Percentiles rank a stretch among this genome's conserved stretches.
These are phyloP conservation scores for Colletotrichum spinosum DNA, from an alignment of 2,329 filamentous ascomycete genomes.

Conservation along the genomic window DNA sequence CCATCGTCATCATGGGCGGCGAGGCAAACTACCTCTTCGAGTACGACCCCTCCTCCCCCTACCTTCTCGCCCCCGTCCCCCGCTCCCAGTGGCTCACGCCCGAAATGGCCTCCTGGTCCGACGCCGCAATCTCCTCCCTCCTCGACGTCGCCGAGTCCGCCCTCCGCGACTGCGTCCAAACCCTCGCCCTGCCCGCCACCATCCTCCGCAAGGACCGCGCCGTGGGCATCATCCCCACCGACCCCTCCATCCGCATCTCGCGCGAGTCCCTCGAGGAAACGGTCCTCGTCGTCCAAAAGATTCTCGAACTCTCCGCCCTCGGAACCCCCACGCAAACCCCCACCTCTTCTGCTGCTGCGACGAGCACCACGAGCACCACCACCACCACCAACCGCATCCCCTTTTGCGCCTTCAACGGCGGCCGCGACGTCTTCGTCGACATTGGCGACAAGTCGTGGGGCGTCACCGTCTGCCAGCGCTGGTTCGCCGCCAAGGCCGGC, in stretches of 20 bases:
- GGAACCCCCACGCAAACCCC: conserved; percentile 44
- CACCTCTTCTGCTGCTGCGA: too few species aligned
- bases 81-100: conserved; percentile 78
- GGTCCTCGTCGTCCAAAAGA: conserved; percentile 92
- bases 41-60: conserved; percentile 72
- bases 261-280: conserved; percentile 96
- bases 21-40: conserved; percentile 96
- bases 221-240: conserved; percentile 79
- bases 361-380: conserved; percentile 66
- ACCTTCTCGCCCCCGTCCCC: conserved; percentile 76
- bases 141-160: conserved; percentile 90
- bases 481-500: conserved; percentile 73
- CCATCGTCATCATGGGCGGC: conserved; percentile 91
- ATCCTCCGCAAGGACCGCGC: conserved; percentile 91
- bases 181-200: conserved; percentile 81
- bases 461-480: conserved; percentile 90
- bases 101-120: conserved; percentile 82
- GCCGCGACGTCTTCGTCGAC: conserved; percentile 97
- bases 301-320: conserved; percentile 80
- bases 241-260: conserved; percentile 74
- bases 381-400: conserved; percentile 67
- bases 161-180: conserved; percentile 82
- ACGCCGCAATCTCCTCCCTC: conserved; percentile 81
- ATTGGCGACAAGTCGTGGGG: conserved; percentile 99
- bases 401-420: conserved; percentile 98